Evolutionary conservation across 257 asterid species (phyloP), one percentile per base, ranked within the genome.

Genomic region (Echium plantagineum): DNA sequence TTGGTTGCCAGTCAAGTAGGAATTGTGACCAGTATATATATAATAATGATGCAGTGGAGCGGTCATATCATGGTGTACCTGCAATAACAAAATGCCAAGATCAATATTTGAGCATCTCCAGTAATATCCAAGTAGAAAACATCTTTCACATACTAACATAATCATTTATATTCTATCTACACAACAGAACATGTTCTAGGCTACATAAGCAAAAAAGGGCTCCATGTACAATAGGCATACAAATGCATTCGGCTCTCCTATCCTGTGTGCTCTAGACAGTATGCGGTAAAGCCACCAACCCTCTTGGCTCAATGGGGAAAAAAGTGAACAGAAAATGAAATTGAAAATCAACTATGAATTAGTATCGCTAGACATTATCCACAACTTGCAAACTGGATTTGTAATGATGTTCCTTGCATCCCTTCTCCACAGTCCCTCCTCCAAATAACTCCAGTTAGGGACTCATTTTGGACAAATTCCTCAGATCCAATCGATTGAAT

Each of bases 21-120:
- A 89, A 70, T 93, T 93, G 72, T 93, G 97, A 72, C 97, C 96
- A 31, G 97, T 93, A 70, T 84, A 84, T 77, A 89, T 89, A 86
- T 81, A 89, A 72, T 93, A 89, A 70, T 93, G 89, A 66, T 84
- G 95, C 97, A 93, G 77, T 66, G 96, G 96, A 78, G 95, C 94
- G 13, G 83, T 78, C 98, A 91, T 91, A 63, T 91, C 98, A 77
- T 91, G 95, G 71, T 84, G 94, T 72, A 84, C 96, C 98, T 91
- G 96, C 70, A 73, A 81, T 59, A 52, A 71, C 52, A 61, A 73
- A 66, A 60, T 60, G 59, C 70, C 73, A 62, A 64, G 6, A 56
- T 66, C 59, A 72, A 70, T 73, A 62, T 60, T n/a, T 59, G 46
- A 26, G 31, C 8, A 24, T 15, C 55, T 24, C 17, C 30, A 49